phyloP scores from a whole-genome alignment of 305 asterid genomes.

The Solanum chacoense region DNA sequence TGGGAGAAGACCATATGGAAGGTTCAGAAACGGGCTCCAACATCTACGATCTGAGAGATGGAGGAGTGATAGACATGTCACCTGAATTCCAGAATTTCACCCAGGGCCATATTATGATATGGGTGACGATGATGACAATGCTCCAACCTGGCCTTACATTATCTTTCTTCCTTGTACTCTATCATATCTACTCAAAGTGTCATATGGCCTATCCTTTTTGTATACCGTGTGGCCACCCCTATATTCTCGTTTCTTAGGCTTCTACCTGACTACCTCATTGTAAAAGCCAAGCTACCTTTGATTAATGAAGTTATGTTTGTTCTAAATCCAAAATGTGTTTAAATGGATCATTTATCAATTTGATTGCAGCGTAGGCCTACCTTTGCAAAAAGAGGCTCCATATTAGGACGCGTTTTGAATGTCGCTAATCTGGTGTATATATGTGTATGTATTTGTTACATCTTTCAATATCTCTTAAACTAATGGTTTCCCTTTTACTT shows the following conservation, averaged over 20 bases:
- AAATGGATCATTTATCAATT: background rate
- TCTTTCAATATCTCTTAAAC: background rate
- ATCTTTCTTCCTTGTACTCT: background rate
- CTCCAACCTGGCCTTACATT: background rate
- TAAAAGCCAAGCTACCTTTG: background rate
- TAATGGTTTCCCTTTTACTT: background rate
- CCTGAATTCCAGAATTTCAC: background rate
- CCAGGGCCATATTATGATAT: background rate
- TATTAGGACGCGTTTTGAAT: background rate
- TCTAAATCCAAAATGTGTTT: background rate
- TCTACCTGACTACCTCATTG: background rate
- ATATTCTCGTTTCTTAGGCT: background rate
- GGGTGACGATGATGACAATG: background rate
- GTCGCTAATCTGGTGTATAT: background rate
- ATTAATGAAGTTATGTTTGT: background rate
- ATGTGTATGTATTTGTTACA: background rate
- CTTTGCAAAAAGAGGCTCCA: background rate
- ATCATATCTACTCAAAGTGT: background rate
- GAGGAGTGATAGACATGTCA: background rate
- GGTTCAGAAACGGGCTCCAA: background rate
- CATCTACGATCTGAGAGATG: background rate
- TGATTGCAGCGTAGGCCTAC: background rate
- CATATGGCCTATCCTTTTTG: background rate
- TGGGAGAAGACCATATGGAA: background rate
- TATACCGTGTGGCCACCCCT: background rate